Evolutionary conservation across 1,284 basidiomycete genomes (phyloP).

Genomic region (Austropuccinia psidii): DNA sequence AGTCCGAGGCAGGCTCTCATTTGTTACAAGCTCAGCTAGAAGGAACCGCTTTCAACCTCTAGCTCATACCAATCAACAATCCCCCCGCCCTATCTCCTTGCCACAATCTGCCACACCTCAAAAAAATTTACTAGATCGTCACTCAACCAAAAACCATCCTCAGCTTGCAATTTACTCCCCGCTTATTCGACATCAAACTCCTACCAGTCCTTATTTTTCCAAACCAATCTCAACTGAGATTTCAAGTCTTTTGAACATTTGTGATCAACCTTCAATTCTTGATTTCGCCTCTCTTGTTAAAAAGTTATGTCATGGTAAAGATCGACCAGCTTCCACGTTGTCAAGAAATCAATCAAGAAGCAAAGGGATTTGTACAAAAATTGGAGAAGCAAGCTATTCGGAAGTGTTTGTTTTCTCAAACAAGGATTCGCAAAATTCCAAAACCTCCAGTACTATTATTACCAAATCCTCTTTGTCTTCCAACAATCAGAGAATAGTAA

Average conservation of each 20-base stretch:
- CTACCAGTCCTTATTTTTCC: not conserved
- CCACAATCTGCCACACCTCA: not conserved
- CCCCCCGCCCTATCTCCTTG: not conserved
- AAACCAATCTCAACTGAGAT: constrained; percentile 5
- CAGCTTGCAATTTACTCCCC: not conserved
- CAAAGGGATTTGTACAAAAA: constrained; percentile 22
- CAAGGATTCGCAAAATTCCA: not conserved
- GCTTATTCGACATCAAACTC: not conserved
- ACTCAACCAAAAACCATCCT: not conserved
- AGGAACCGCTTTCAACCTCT: not conserved
- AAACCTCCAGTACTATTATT: not conserved
- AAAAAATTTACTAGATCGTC: not conserved
- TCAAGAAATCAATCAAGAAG: not conserved
- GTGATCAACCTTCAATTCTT: constrained; percentile 13
- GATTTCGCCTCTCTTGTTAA: constrained; percentile 12
- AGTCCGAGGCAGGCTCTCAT: constrained; percentile 23
- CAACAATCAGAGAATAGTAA: constrained; percentile 6
- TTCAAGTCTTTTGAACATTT: constrained; percentile 12
- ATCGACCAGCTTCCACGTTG: not conserved
- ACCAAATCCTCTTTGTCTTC: not conserved
- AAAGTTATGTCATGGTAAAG: too few relatives aligned
- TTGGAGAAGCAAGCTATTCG: constrained; percentile 31
- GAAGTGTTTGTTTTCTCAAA: constrained; percentile 27
- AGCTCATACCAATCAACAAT: not conserved
- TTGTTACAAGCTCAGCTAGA: constrained; percentile 28